Evolutionary conservation across 2,329 filamentous ascomycete species (phyloP).

Genomic region (Phialocephala subalpina): DNA sequence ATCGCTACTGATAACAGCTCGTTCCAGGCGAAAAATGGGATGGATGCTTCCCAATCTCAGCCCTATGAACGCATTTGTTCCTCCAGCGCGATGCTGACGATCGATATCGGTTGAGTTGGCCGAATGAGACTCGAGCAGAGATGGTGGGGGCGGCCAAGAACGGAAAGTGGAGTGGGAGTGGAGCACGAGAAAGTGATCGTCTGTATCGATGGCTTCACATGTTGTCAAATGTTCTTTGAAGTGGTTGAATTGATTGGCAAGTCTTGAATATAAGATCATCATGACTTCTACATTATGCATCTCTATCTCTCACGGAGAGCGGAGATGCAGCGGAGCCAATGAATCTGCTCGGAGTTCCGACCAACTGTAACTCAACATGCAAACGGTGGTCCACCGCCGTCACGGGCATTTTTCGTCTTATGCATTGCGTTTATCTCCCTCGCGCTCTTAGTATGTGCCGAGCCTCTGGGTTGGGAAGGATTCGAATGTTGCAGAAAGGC

Average conservation of each 20-base stretch:
- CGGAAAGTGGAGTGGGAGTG: background rate
- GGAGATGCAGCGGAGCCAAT: background rate
- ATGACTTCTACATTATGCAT: background rate
- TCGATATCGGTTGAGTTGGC: background rate
- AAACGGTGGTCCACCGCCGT: background rate
- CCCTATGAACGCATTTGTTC: constrained; percentile 1
- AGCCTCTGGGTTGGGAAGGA: background rate
- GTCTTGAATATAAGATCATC: background rate
- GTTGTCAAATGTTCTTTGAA: background rate
- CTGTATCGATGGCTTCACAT: background rate
- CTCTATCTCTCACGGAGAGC: background rate
- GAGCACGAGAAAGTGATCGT: background rate
- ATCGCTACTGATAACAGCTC: background rate
- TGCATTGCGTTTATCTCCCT: background rate
- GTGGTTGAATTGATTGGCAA: background rate
- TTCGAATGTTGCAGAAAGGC: background rate
- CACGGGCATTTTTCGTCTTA: background rate
- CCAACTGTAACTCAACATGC: background rate
- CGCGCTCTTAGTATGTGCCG: background rate
- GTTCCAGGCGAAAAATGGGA: background rate
- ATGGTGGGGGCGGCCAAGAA: background rate
- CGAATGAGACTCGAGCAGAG: background rate
- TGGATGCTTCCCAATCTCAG: background rate
- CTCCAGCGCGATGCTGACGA: background rate
- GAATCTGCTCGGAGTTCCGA: constrained; percentile 3